Evolutionary conservation across 768 basidiomycete genomes (phyloP).

Genomic region (Boletellus emodensis): DNA sequence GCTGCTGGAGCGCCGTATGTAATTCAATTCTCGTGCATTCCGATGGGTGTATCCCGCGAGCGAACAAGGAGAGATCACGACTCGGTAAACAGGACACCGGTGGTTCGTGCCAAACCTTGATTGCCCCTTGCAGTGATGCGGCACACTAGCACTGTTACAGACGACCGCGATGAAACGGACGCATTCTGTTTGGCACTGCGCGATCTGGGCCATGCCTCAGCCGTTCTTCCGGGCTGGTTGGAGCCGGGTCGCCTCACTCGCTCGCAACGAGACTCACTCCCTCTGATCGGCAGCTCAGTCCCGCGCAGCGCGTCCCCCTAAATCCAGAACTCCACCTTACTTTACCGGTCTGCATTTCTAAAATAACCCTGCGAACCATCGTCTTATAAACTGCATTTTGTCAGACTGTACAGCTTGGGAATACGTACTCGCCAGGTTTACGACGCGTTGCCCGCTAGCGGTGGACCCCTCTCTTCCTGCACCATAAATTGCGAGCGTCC

Average conservation of each 20-base stretch:
- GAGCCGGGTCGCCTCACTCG: conserved; percentile 7
- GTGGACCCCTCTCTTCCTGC: conserved; percentile 16
- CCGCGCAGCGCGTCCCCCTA: conserved; percentile 13
- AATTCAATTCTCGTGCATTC: conserved; percentile 8
- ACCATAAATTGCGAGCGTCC: conserved; percentile 30
- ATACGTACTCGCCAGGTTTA: conserved; percentile 30
- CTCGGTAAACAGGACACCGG: conserved; percentile 10
- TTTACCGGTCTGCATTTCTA: conserved; percentile 21
- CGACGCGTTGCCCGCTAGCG: conserved; percentile 26
- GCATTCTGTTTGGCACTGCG: too few species aligned
- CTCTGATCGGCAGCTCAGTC: conserved; percentile 21
- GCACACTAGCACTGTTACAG: conserved; percentile 5
- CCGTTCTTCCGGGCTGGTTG: conserved; percentile 10
- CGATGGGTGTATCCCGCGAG: conserved; percentile 20
- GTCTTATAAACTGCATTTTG: conserved; percentile 16
- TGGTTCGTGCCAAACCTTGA: conserved; percentile 18
- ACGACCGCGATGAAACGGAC: conserved; percentile 6
- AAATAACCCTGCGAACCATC: conserved; percentile 29
- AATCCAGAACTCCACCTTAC: conserved; percentile 25
- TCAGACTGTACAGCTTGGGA: conserved; percentile 34
- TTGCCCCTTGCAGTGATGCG: conserved; percentile 11
- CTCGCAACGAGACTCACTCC: conserved; percentile 11
- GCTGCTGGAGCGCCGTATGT: conserved; percentile 4
- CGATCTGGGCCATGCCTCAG: not conserved
- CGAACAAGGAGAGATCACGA: conserved; percentile 11